Percentiles rank a stretch among this genome's conserved stretches.
Conservation (phyloP, 2,329 filamentous ascomycete genomes). For the Calonectria ilicicola region DNA sequence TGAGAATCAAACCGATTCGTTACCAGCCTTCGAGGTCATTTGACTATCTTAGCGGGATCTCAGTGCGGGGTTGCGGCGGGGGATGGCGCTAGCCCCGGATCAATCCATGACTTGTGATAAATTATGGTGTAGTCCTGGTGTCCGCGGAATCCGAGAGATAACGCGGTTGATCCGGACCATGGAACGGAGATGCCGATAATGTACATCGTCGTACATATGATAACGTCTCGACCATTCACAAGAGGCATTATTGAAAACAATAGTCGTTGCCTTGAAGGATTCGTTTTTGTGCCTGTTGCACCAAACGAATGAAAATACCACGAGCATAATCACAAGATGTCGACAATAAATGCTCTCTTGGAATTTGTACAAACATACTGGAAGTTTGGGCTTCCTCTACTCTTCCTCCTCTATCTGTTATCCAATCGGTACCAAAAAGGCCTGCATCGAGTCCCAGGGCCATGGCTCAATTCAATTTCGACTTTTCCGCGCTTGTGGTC, state of each 20-base stretch:
- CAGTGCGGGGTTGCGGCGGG: neutral
- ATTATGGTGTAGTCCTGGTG: neutral
- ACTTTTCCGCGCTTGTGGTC: slow-evolving; percentile 3
- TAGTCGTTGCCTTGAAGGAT: neutral
- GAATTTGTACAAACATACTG: neutral
- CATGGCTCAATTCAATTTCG: slow-evolving; percentile 6
- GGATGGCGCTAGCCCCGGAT: neutral
- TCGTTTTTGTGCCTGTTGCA: no score
- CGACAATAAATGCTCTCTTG: neutral
- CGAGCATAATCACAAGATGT: neutral
- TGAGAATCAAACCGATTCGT: neutral
- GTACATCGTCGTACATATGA: neutral
- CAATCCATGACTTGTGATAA: neutral
- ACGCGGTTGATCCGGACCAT: neutral
- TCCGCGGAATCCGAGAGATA: neutral
- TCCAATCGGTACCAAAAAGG: slow-evolving; percentile 9
- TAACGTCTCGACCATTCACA: neutral
- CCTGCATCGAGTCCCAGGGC: neutral
- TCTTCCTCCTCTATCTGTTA: neutral
- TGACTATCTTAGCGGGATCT: neutral
- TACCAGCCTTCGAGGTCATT: neutral
- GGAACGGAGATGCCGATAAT: no score
- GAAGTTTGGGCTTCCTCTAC: neutral
- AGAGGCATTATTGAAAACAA: neutral
- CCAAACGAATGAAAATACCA: neutral